These are phyloP conservation scores for Adansonia grandidieri DNA, from an alignment of 441 rosid species.

Conservation along the genomic window DNA sequence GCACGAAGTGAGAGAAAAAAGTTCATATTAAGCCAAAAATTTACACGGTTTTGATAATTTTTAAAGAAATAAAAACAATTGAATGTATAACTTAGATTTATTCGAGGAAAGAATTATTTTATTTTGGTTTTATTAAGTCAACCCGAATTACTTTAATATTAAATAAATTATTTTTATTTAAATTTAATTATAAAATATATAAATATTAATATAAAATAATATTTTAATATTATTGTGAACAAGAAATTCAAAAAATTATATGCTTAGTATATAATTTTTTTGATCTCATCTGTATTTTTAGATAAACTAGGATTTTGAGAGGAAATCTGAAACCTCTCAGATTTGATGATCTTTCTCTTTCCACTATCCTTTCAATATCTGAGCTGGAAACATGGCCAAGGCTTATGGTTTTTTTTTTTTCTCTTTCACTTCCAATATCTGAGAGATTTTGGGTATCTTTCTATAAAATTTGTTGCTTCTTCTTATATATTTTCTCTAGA, in stretches of 20 bases:
- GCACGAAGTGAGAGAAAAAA: too few relatives aligned
- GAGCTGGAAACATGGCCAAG: constrained; percentile 35
- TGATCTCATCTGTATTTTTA: constrained; percentile 34
- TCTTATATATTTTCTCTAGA: constrained; percentile 33
- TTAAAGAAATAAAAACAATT: neutral
- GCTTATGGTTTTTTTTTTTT: constrained; percentile 29
- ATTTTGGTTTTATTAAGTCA: too few relatives aligned
- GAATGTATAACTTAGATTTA: neutral
- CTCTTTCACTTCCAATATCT: constrained; percentile 27
- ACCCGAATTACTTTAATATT: too few relatives aligned
- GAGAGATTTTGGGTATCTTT: constrained; percentile 43
- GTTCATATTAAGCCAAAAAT: constrained; percentile 25
- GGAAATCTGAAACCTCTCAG: constrained; percentile 40
- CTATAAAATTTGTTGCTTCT: constrained; percentile 21
- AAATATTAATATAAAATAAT: too few relatives aligned
- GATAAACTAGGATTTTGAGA: constrained; percentile 39
- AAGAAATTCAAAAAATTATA: too few relatives aligned
- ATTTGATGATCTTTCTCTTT: constrained; percentile 16
- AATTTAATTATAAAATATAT: too few relatives aligned
- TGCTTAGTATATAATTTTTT: neutral
- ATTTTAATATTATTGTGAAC: too few relatives aligned
- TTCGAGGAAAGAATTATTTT: too few relatives aligned
- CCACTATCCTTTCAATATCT: constrained; percentile 20
- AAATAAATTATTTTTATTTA: too few relatives aligned
- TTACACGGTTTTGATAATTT: constrained; percentile 36